Evolutionary conservation across 352 stramenopile species (phyloP), one percentile per base, ranked within the genome.

Genomic region (Aphanomyces stellatus): DNA sequence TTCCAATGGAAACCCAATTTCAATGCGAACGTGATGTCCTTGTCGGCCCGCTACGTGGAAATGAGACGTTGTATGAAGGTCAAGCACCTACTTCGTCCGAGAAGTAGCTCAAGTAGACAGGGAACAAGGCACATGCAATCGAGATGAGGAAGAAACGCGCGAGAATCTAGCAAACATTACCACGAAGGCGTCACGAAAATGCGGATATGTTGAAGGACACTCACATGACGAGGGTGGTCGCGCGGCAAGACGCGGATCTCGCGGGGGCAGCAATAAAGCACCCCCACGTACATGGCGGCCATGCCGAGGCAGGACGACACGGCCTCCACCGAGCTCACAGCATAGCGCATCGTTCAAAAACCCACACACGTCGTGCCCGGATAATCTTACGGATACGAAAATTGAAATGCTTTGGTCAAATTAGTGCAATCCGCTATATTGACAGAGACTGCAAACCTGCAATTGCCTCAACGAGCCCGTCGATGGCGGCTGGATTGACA

Each of bases 61-160:
- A n/a, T n/a, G n/a, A n/a, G n/a, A n/a, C n/a, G n/a, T n/a, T n/a
- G n/a, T n/a, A n/a, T n/a, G n/a, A n/a, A n/a, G n/a, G n/a, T n/a
- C 49, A n/a, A n/a, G 53, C 17, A 71, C n/a, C n/a, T 76, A 91
- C 86, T 64, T 91, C 80, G 19, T 93, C 78, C 53, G 91, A 92
- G 63, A 93, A 95, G 42, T 89, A 76, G 25, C 81, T 79, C 34
- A 95, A 62, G 41, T 91, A 74, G 37, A 93, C 91, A 30, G 87
- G 87, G 51, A 85, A 93, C 22, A 92, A 66, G 42, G 80, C 84
- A 51, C 87, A 93, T 65, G 93, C 87, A 40, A 95, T 90, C 74
- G 78, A 90, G 53, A 96, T 91, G n/a, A 94, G 73, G 65, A 93
- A 72, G 73, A 93, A 95, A 34, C 86, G 85, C 60, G 83, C 86